A percentile compares a stretch with the other conserved stretches of the same genome.
phyloP scores from a whole-genome alignment of 139 green algal species.

The Dunaliella primolecta region DNA sequence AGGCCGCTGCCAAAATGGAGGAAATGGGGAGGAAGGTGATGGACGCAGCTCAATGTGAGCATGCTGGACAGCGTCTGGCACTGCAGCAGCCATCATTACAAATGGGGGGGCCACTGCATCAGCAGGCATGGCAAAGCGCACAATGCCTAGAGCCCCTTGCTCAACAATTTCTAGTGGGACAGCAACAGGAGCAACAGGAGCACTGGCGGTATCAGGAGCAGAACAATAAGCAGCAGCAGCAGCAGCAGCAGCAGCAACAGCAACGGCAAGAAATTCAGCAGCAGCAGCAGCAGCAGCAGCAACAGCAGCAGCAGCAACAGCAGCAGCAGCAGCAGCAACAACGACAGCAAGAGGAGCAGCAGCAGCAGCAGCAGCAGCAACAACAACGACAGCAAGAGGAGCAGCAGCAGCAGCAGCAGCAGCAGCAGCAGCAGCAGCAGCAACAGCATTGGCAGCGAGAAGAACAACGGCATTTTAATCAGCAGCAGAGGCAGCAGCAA shows the following conservation, averaged over 20 bases:
- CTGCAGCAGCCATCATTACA: background rate
- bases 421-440: background rate
- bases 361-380: no score
- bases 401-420: constrained; percentile 8
- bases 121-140: background rate
- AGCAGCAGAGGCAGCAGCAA: background rate
- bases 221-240: no score
- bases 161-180: no score
- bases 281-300: no score
- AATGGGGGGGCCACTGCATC: background rate
- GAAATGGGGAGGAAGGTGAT: no score
- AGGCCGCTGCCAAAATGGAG: background rate
- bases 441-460: background rate
- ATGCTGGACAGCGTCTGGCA: background rate
- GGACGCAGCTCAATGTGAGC: background rate
- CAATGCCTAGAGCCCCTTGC: no score
- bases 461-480: background rate
- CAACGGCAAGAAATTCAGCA: no score
- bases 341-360: no score
- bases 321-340: no score
- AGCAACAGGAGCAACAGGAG: background rate
- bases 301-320: no score
- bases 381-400: background rate
- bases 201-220: no score
- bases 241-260: no score